phyloP scores from a whole-genome alignment of 2,329 filamentous ascomycete species.

The Fusarium sp. region DNA sequence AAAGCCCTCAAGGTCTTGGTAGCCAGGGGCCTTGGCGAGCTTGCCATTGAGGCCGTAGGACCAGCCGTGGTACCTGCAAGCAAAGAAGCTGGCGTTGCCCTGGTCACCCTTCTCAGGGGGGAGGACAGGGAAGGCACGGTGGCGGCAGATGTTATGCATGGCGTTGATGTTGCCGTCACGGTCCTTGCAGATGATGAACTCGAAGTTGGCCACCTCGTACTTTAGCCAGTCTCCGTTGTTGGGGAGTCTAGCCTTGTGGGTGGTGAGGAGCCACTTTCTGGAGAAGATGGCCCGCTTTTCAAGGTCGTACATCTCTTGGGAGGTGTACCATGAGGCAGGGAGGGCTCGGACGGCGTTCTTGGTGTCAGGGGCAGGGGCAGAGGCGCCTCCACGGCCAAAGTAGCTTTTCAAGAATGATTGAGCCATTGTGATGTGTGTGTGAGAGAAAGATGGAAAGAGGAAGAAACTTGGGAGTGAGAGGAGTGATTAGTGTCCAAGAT shows the following conservation, averaged over 20 bases:
- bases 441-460: constrained; percentile 7
- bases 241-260: constrained; percentile 62
- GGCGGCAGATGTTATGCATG: constrained; percentile 73
- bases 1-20: constrained; percentile 67
- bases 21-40: constrained; percentile 70
- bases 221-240: constrained; percentile 68
- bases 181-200: constrained; percentile 65
- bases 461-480: background rate
- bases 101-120: constrained; percentile 58
- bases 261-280: constrained; percentile 66
- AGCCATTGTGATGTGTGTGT: constrained; percentile 37
- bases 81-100: constrained; percentile 64
- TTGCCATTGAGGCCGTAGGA: constrained; percentile 69
- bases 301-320: constrained; percentile 66
- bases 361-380: constrained; percentile 34
- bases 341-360: constrained; percentile 52
- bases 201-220: constrained; percentile 66
- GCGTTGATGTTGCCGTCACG: constrained; percentile 65
- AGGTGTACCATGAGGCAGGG: constrained; percentile 64
- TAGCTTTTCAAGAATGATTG: constrained; percentile 51
- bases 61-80: constrained; percentile 73
- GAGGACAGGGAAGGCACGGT: constrained; percentile 68
- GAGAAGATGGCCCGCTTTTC: constrained; percentile 70
- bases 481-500: constrained; percentile 7
- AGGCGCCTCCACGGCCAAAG: constrained; percentile 51